Percentiles rank a stretch among this genome's conserved stretches.
These are phyloP conservation scores for Ochetophila trinervis DNA, from an alignment of 306 rosid species.

Conservation along the genomic window DNA sequence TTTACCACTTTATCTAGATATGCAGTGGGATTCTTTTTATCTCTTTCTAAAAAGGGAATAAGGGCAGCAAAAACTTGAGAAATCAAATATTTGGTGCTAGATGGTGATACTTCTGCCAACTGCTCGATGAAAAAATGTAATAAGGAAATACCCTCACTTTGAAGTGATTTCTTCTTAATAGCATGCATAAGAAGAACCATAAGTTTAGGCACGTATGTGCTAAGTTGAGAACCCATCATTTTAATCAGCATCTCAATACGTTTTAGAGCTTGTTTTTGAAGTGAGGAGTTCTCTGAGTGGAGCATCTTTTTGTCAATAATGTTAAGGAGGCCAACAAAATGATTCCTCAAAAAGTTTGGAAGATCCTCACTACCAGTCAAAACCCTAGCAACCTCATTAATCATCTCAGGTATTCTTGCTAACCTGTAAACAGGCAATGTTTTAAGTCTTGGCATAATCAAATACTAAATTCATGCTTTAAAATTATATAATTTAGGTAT, in stretches of 20 bases:
- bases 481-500: not conserved
- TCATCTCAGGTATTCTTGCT: slow-evolving; percentile 77
- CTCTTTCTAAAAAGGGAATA: slow-evolving; percentile 86
- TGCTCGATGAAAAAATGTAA: slow-evolving; percentile 77
- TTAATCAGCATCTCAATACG: slow-evolving; percentile 85
- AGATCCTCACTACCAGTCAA: slow-evolving; percentile 87
- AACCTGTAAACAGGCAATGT: slow-evolving; percentile 51
- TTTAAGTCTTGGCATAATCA: slow-evolving; percentile 26
- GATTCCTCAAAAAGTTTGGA: slow-evolving; percentile 76
- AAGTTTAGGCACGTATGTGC: slow-evolving; percentile 84
- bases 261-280: slow-evolving; percentile 77
- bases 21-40: slow-evolving; percentile 55
- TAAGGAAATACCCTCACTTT: slow-evolving; percentile 78
- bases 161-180: slow-evolving; percentile 61
- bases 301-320: slow-evolving; percentile 91
- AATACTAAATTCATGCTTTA: not conserved
- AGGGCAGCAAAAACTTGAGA: slow-evolving; percentile 95
- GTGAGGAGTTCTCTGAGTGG: slow-evolving; percentile 65
- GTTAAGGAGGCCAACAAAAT: slow-evolving; percentile 90
- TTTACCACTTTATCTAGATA: slow-evolving; percentile 74
- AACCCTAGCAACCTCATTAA: slow-evolving; percentile 81
- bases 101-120: slow-evolving; percentile 65
- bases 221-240: slow-evolving; percentile 89
- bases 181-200: slow-evolving; percentile 97
- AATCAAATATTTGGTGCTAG: slow-evolving; percentile 84